A percentile compares a stretch with the other conserved stretches of the same genome.
phyloP scores from a whole-genome alignment of 768 basidiomycete genomes.

The Agrocybe pediades region DNA sequence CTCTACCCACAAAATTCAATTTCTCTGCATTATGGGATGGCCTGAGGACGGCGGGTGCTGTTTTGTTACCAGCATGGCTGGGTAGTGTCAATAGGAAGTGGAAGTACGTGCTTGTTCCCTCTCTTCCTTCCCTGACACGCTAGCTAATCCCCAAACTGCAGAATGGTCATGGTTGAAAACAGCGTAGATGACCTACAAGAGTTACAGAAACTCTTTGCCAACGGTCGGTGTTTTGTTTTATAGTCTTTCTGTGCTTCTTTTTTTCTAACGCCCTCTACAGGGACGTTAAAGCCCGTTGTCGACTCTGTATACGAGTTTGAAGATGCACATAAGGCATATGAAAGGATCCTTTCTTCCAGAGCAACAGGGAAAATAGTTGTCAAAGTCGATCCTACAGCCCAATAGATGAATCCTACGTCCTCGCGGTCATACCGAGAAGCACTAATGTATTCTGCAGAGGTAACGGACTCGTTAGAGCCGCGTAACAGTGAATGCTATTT shows the following conservation, averaged over 20 bases:
- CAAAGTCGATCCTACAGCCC: slow-evolving; percentile 34
- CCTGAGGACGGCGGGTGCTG: slow-evolving; percentile 33
- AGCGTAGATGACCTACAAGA: slow-evolving; percentile 35
- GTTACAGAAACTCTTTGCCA: slow-evolving; percentile 36
- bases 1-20: slow-evolving; percentile 34
- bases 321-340: slow-evolving; percentile 63
- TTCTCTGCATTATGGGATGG: slow-evolving; percentile 32
- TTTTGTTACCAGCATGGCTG: slow-evolving; percentile 46
- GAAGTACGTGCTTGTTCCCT: slow-evolving; percentile 35
- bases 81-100: slow-evolving; percentile 53
- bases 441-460: neutral
- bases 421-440: no score
- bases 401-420: no score
- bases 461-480: neutral
- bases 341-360: slow-evolving; percentile 52
- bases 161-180: slow-evolving; percentile 29
- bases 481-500: no score
- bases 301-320: slow-evolving; percentile 63
- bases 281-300: slow-evolving; percentile 52
- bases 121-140: neutral
- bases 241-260: neutral
- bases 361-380: slow-evolving; percentile 72
- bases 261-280: slow-evolving; percentile 32
- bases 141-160: slow-evolving; percentile 11
- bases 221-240: slow-evolving; percentile 37